A percentile compares a stretch with the other conserved stretches of the same genome.
Evolutionary conservation across 345 rosid species (phyloP).

Genomic region (Gossypium thurberi): DNA sequence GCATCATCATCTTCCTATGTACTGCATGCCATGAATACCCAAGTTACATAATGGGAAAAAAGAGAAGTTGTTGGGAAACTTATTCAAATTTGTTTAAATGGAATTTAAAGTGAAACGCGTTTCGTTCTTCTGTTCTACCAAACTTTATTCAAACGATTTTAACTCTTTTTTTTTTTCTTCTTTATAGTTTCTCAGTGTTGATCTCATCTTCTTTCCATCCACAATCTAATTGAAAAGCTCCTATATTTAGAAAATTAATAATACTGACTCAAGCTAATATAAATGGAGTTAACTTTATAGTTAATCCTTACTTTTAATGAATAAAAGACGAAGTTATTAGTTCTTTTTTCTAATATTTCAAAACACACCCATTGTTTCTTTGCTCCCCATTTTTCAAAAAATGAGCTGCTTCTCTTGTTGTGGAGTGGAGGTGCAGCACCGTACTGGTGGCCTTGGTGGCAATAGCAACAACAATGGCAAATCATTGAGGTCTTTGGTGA

Average conservation of each 20-base stretch:
- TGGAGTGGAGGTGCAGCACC: neutral
- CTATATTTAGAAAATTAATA: neutral
- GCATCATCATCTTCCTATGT: neutral
- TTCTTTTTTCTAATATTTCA: too few relatives aligned
- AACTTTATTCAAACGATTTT: neutral
- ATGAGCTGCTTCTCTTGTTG: conserved; percentile 19
- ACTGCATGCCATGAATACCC: neutral
- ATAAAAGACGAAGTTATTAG: neutral
- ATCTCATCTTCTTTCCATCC: neutral
- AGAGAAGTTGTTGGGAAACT: neutral
- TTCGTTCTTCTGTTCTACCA: neutral
- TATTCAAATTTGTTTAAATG: neutral
- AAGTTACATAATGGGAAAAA: neutral
- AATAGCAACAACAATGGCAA: neutral
- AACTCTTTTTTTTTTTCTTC: neutral
- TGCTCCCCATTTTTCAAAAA: neutral
- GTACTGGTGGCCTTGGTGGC: neutral
- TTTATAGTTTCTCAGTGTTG: neutral
- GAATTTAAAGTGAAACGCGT: neutral
- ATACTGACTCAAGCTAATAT: neutral
- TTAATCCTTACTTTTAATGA: neutral
- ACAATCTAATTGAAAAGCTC: too few relatives aligned
- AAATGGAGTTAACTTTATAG: neutral
- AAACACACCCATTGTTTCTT: neutral
- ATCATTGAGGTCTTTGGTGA: conserved; percentile 20